phyloP scores from a whole-genome alignment of 768 basidiomycete genomes.

The Pleurotus ostreatus region DNA sequence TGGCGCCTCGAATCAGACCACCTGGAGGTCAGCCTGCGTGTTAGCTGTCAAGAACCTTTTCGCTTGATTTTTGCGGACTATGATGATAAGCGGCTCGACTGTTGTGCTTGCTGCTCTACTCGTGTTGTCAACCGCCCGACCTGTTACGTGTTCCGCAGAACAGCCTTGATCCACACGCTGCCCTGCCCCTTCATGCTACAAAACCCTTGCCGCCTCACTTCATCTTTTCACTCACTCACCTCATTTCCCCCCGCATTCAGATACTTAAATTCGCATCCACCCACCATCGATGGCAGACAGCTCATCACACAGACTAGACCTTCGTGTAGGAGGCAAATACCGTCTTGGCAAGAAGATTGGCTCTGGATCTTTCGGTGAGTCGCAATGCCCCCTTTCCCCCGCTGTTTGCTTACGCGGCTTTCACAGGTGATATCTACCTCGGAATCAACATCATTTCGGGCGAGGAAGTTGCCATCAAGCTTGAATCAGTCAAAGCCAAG shows the following conservation, averaged over 20 bases:
- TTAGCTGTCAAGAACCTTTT: not conserved
- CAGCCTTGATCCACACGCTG: constrained; percentile 38
- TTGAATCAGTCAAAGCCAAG: constrained; percentile 99
- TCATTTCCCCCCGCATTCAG: constrained; percentile 11
- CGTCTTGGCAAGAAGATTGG: constrained; percentile 99
- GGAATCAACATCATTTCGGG: constrained; percentile 99
- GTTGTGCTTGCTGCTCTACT: not conserved
- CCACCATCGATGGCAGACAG: constrained; percentile 65
- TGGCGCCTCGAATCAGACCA: not conserved
- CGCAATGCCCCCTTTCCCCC: not conserved
- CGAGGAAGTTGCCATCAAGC: constrained; percentile 99
- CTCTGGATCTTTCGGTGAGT: constrained; percentile 93
- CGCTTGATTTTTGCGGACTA: not conserved
- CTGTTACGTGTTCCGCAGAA: constrained; percentile 31
- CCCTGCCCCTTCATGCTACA: constrained; percentile 29
- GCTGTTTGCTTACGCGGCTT: too few relatives aligned
- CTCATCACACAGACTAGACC: constrained; percentile 70
- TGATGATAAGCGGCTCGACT: not conserved
- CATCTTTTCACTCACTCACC: constrained; percentile 11
- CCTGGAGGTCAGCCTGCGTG: not conserved
- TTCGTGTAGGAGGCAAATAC: constrained; percentile 92
- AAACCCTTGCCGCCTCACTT: constrained; percentile 21
- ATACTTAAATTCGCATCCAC: constrained; percentile 15
- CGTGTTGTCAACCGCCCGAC: constrained; percentile 24
- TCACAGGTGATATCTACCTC: constrained; percentile 93